Percentiles rank a stretch among this genome's conserved stretches.
These are phyloP conservation scores for Arthrobotrys musiformis DNA, from an alignment of 2,329 filamentous ascomycete genomes.

Conservation along the genomic window DNA sequence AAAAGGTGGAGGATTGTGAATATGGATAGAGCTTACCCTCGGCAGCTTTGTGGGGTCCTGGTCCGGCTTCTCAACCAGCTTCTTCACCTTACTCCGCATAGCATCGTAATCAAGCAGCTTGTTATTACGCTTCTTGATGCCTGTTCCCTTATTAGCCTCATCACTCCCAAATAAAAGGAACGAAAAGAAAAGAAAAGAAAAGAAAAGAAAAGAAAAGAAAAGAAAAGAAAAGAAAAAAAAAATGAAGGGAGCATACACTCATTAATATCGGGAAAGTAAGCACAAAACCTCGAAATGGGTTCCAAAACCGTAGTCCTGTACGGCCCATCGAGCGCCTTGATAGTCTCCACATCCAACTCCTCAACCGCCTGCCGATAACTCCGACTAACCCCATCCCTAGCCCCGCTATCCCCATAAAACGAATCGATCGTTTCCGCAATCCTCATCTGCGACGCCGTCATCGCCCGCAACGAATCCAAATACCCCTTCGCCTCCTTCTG, in stretches of 20 bases:
- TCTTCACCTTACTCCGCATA: constrained; percentile 94
- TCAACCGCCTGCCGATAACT: constrained; percentile 99
- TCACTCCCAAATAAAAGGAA: neutral
- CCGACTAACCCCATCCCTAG: constrained; percentile 91
- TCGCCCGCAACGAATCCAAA: constrained; percentile 93
- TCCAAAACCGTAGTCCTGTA: constrained; percentile 96
- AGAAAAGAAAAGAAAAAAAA: neutral
- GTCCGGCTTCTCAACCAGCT: constrained; percentile 96
- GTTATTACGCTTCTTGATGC: constrained; percentile 97
- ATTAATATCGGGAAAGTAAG: constrained; percentile 98
- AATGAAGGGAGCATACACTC: constrained; percentile 71
- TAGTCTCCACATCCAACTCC: constrained; percentile 96
- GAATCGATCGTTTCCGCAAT: constrained; percentile 99
- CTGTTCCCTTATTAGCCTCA: constrained; percentile 62
- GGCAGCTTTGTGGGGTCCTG: constrained; percentile 98
- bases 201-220: too few relatives aligned
- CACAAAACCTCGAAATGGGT: constrained; percentile 94
- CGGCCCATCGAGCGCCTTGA: constrained; percentile 96
- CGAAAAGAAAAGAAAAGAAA: too few relatives aligned
- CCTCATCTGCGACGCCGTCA: constrained; percentile 99
- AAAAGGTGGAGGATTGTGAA: neutral
- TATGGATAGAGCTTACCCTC: constrained; percentile 64
- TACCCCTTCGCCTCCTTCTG: constrained; percentile 99
- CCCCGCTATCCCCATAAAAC: constrained; percentile 96
- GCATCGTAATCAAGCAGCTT: constrained; percentile 98